Evolutionary conservation across 306 rosid species (phyloP).

Genomic region (Gastrolobium bilobum): DNA sequence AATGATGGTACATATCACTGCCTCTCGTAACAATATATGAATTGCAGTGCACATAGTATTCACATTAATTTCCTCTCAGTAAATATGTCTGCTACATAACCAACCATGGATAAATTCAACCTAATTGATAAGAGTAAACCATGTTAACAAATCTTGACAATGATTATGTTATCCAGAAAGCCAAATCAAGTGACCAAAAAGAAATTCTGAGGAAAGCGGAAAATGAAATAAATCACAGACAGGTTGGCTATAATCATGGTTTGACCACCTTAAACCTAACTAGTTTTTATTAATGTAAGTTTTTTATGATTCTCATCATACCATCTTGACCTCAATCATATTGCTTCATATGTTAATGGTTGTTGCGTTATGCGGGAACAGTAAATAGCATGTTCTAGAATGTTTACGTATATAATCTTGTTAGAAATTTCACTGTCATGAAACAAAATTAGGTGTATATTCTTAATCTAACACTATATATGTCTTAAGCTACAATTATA

Average conservation of each 20-base stretch:
- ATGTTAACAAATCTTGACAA: slow-evolving; percentile 12
- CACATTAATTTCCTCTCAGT: background rate
- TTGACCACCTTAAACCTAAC: slow-evolving; percentile 64
- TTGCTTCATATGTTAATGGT: slow-evolving; percentile 27
- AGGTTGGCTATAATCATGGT: slow-evolving; percentile 63
- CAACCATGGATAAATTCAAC: background rate
- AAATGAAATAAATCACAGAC: slow-evolving; percentile 52
- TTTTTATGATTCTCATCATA: slow-evolving; percentile 49
- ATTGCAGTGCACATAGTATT: background rate
- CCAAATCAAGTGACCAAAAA: slow-evolving; percentile 36
- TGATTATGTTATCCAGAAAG: slow-evolving; percentile 39
- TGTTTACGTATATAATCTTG: background rate
- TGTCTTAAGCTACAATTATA: too few relatives aligned
- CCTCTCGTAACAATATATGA: background rate
- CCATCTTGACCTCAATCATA: slow-evolving; percentile 38
- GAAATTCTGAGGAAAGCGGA: slow-evolving; percentile 26
- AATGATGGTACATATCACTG: too few relatives aligned
- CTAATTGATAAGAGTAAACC: slow-evolving; percentile 30
- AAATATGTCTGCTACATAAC: background rate
- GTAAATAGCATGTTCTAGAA: background rate
- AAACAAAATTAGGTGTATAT: background rate
- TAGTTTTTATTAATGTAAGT: slow-evolving; percentile 40
- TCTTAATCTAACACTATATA: background rate
- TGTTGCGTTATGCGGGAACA: slow-evolving; percentile 27
- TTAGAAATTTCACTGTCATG: background rate